Percentiles rank a stretch among this genome's conserved stretches.
Evolutionary conservation across 257 asterid genomes (phyloP).

Genomic region (Salvia rosmarinus): DNA sequence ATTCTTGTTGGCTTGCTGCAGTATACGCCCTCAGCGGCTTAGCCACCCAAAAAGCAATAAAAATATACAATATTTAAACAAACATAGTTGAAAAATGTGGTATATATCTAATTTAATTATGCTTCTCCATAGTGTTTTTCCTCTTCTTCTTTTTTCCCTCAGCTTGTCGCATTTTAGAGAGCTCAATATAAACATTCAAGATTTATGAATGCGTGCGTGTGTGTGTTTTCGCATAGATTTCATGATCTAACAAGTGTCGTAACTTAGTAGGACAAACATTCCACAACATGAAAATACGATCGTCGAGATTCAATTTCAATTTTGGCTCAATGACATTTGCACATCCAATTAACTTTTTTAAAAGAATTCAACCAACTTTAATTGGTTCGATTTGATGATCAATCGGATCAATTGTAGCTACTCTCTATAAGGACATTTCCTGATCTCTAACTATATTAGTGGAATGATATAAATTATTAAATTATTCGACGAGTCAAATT

Average conservation of each 20-base stretch:
- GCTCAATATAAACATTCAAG: neutral
- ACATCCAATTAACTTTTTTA: no score
- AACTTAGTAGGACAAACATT: no score
- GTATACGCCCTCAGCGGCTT: neutral
- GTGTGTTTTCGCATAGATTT: no score
- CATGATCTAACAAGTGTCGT: no score
- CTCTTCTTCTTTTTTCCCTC: conserved; percentile 1
- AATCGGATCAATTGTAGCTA: no score
- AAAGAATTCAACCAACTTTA: no score
- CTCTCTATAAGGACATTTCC: no score
- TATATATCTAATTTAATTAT: conserved; percentile 8
- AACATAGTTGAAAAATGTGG: neutral
- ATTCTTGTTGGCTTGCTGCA: conserved; percentile 6
- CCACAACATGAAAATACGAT: no score
- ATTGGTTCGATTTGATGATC: no score
- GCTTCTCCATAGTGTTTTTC: conserved; percentile 2
- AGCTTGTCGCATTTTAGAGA: conserved; percentile 11
- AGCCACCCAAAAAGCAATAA: neutral
- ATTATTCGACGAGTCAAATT: neutral
- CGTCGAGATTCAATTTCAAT: no score
- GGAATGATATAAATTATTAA: neutral
- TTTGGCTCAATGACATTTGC: no score
- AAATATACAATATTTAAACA: neutral
- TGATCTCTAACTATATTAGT: neutral
- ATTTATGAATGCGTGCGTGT: no score